Percentiles rank a stretch among this genome's conserved stretches.
phyloP scores from a whole-genome alignment of 257 asterid species.

The Striga asiatica region DNA sequence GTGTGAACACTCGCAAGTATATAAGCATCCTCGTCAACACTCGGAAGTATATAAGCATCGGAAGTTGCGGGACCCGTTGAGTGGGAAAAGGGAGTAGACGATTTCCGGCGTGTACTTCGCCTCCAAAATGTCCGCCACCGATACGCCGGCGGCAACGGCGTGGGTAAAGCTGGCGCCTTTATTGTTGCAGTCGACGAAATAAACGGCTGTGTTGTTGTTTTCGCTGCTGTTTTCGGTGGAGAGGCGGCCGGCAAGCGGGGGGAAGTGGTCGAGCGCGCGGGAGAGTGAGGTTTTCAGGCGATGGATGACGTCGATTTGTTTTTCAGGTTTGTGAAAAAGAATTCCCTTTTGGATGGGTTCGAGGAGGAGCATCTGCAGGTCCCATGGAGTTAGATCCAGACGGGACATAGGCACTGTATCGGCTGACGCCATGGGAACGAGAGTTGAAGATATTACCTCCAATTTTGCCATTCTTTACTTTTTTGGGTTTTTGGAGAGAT shows the following conservation, averaged over 20 bases:
- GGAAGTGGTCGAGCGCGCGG: constrained; percentile 30
- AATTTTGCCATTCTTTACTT: too few relatives aligned
- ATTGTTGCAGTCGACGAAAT: not conserved
- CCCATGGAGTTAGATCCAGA: constrained; percentile 32
- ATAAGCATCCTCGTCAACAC: too few relatives aligned
- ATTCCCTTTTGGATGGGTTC: constrained; percentile 31
- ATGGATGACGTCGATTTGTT: constrained; percentile 1
- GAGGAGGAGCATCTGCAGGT: constrained; percentile 15
- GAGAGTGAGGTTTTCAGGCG: constrained; percentile 39
- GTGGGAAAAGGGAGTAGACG: constrained; percentile 17
- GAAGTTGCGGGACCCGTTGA: constrained; percentile 23
- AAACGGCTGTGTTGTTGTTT: not conserved
- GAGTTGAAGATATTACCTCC: too few relatives aligned
- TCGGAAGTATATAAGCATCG: too few relatives aligned
- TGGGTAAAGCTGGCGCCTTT: not conserved
- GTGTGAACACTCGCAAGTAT: too few relatives aligned
- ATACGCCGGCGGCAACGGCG: not conserved
- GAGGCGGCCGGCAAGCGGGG: constrained; percentile 48
- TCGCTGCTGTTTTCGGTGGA: constrained; percentile 15
- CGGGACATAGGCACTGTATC: not conserved
- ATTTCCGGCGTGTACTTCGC: not conserved
- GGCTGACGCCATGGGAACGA: too few relatives aligned
- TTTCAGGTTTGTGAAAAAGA: constrained; percentile 21
- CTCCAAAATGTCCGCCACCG: not conserved
- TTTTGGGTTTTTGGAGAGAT: too few relatives aligned